Evolutionary conservation across 176 grass and related monocot genomes (phyloP), one percentile per base, ranked within the genome.

Genomic region (Secale cereale): DNA sequence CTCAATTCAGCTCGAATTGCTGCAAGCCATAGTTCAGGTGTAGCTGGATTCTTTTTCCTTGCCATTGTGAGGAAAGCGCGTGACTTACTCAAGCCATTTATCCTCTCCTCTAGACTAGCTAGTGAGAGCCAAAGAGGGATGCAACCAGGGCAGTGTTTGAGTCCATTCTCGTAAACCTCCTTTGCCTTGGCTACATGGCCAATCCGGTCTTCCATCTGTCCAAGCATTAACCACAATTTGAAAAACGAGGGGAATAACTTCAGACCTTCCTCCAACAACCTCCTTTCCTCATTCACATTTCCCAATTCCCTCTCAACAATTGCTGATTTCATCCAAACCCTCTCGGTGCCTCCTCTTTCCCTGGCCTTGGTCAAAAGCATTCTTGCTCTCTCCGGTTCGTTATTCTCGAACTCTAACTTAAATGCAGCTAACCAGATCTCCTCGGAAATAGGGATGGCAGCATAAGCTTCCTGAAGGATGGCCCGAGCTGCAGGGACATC

Each of bases 351-450:
- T 84, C 95, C 95, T 83, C 90, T 97, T 83, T 97, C 95, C 65
- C 95, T 88, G 16, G 92, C 92, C 85, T 92, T 97, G 56, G 95
- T 85, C 86, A 97, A 86, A 87, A 97, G 83, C 82, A 97, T 91
- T 76, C 92, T 97, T 83, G 95, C 95, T 92, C 95, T 97, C 82
- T 94, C 92, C 17, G 92, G 95, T 69, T 97, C 95, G 50, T 97
- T 87, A 70, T 94, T 97, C 89, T 97, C 95, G 89, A 97, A 97
- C 76, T 97, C 95, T 40, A 97, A 91, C 85, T 97, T 97, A 80
- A 97, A 97, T 52, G 95, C 95, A 36, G 95, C 95, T 70, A 97
- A 80, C 95, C 95, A 94, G 67, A 97, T 92, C 87, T 97, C 95
- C 79, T 97, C 95, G 41, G 95, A 97, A 89, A 94, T 92, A 25